These are phyloP conservation scores for Acacia acuminata DNA, from an alignment of 306 rosid genomes.

Conservation along the genomic window DNA sequence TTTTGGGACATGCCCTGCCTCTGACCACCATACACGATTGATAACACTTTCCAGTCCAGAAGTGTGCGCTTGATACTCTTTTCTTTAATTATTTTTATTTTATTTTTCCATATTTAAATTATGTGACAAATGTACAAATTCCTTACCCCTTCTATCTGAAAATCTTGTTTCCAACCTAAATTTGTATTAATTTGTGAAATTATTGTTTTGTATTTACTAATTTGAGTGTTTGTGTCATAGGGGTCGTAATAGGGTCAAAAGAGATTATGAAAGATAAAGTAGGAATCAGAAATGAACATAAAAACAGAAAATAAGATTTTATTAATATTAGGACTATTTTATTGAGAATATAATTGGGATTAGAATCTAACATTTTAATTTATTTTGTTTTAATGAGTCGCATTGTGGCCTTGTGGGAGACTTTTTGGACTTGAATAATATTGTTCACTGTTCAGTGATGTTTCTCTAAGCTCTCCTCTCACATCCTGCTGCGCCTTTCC, in stretches of 20 bases:
- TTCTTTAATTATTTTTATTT: neutral
- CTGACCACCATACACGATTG: neutral
- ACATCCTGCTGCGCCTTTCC: neutral
- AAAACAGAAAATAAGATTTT: neutral
- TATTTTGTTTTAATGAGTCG: neutral
- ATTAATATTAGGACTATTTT: too few species aligned
- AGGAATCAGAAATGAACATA: neutral
- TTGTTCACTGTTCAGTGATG: neutral
- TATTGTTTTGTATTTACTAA: neutral
- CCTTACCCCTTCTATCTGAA: neutral
- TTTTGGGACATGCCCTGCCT: neutral
- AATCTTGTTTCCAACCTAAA: neutral
- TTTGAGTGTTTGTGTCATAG: slow-evolving; percentile 1
- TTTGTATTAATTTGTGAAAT: neutral
- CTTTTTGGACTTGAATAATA: neutral
- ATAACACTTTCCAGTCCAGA: neutral
- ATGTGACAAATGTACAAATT: neutral
- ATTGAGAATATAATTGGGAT: neutral
- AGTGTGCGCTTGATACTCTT: neutral
- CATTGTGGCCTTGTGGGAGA: neutral
- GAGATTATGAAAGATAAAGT: neutral
- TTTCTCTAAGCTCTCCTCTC: neutral
- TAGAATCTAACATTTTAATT: neutral
- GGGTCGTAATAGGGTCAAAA: neutral
- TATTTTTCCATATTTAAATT: neutral